phyloP scores from a whole-genome alignment of 352 stramenopile genomes.

The Pythium dissimile region DNA sequence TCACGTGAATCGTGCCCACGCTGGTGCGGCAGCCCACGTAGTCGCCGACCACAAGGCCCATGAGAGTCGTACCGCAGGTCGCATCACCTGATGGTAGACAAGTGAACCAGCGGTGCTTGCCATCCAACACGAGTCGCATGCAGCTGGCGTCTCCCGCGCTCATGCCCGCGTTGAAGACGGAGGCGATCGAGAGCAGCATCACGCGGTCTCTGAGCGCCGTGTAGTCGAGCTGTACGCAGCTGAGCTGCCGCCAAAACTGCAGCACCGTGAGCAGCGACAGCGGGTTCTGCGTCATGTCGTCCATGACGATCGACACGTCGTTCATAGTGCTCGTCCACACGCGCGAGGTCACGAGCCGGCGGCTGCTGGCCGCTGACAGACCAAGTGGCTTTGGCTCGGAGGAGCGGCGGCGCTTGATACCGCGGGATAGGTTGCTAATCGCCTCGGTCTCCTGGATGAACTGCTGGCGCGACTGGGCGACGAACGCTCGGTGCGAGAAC shows the following conservation, averaged over 20 bases:
- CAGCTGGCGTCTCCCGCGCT: background rate
- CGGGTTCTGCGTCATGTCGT: background rate
- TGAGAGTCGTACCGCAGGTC: slow-evolving; percentile 1
- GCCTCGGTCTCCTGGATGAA: background rate
- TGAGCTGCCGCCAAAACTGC: slow-evolving; percentile 7
- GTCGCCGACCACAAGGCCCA: slow-evolving; percentile 1
- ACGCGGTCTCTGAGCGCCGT: no score
- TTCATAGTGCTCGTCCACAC: background rate
- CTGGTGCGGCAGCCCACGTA: slow-evolving; percentile 1
- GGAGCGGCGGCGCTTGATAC: background rate
- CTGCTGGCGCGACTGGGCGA: background rate
- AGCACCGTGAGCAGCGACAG: background rate
- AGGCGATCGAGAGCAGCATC: background rate
- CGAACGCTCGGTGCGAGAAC: background rate
- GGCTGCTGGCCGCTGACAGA: background rate
- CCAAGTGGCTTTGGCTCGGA: background rate
- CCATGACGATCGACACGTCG: background rate
- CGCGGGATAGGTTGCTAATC: no score
- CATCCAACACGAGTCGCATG: background rate
- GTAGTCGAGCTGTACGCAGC: background rate
- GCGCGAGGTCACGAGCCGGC: background rate
- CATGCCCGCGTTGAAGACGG: background rate
- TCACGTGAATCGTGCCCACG: background rate
- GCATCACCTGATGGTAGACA: background rate
- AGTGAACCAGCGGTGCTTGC: background rate